Percentiles rank a stretch among this genome's conserved stretches.
Conservation (phyloP, 148 eudicot species). For the Limonium bicolor region DNA sequence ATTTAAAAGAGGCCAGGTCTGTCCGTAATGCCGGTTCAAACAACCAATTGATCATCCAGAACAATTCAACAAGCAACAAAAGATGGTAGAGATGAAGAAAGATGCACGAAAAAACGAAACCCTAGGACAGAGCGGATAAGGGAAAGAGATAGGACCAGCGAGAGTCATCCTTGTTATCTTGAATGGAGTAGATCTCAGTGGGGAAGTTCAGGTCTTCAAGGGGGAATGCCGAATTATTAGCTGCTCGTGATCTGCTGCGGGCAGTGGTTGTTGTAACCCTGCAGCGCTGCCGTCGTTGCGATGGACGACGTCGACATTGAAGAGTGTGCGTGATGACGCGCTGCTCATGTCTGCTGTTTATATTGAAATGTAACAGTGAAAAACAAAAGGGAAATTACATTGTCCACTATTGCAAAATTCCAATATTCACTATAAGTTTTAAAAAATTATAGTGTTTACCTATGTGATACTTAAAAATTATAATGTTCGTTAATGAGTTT, state of each 20-base stretch:
- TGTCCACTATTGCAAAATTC: no score
- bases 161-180: slow-evolving; percentile 55
- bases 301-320: slow-evolving; percentile 22
- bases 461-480: no score
- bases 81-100: no score
- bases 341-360: no score
- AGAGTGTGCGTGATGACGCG: slow-evolving; percentile 3
- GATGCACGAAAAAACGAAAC: no score
- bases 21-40: background rate
- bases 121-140: background rate
- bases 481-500: no score
- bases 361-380: no score
- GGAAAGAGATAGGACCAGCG: slow-evolving; percentile 18
- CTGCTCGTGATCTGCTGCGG: slow-evolving; percentile 1
- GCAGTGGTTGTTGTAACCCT: slow-evolving; percentile 19
- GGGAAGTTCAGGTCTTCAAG: slow-evolving; percentile 34
- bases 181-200: slow-evolving; percentile 29
- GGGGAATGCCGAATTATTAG: slow-evolving; percentile 9
- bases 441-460: no score
- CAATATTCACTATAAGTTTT: no score
- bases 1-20: background rate
- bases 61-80: background rate
- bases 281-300: slow-evolving; percentile 18
- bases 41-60: background rate
- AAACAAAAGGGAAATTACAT: no score